Percentiles rank a stretch among this genome's conserved stretches.
phyloP scores from a whole-genome alignment of 2,329 filamentous ascomycete genomes.

The Cadophora sp. region DNA sequence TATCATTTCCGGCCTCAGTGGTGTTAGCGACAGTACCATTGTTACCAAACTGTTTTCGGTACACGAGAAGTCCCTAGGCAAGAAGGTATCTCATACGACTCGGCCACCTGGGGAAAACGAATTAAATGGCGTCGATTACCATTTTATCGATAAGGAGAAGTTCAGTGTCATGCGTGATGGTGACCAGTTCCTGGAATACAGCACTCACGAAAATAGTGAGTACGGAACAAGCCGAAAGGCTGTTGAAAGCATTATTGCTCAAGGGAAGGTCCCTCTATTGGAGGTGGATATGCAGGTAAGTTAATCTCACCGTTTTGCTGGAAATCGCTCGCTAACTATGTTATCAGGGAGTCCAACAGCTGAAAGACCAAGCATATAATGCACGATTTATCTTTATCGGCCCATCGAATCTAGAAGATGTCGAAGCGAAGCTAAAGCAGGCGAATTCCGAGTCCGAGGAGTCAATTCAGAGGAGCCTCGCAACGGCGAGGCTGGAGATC shows the following conservation, averaged over 20 bases:
- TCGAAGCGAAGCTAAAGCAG: conserved; percentile 52
- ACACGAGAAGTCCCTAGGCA: conserved; percentile 69
- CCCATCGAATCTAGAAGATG: conserved; percentile 49
- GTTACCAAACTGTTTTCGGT: conserved; percentile 67
- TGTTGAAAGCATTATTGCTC: conserved; percentile 58
- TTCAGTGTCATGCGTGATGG: conserved; percentile 66
- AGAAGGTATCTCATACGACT: conserved; percentile 62
- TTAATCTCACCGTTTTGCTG: conserved; percentile 13
- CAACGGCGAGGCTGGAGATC: conserved; percentile 48
- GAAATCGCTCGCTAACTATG: background rate
- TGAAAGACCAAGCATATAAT: conserved; percentile 62
- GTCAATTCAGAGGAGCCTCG: conserved; percentile 53
- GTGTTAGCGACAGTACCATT: conserved; percentile 68
- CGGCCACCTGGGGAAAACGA: conserved; percentile 58
- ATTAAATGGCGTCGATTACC: conserved; percentile 57
- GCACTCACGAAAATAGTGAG: conserved; percentile 54
- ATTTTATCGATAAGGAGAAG: conserved; percentile 61
- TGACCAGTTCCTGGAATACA: conserved; percentile 65
- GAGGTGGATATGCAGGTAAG: conserved; percentile 60
- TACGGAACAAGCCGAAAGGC: conserved; percentile 64
- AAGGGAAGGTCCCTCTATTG: conserved; percentile 66
- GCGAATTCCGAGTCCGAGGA: conserved; percentile 54
- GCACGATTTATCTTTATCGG: conserved; percentile 62
- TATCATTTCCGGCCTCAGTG: conserved; percentile 70
- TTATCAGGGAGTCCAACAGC: conserved; percentile 59